phyloP scores from a whole-genome alignment of 768 basidiomycete species.

The Boletellus sp. region DNA sequence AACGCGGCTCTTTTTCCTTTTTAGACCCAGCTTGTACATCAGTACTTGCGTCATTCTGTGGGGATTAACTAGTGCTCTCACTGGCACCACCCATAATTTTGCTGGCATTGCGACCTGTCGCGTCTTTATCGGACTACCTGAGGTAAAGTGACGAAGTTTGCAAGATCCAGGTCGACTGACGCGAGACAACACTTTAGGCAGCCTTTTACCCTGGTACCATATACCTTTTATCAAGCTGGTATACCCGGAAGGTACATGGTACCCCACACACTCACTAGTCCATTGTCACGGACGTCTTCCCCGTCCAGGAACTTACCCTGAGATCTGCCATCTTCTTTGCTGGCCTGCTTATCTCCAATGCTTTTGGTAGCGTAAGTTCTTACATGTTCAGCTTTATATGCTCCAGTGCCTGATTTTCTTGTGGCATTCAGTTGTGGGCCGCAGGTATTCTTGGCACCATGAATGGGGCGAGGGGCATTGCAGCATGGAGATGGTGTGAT shows the following conservation, averaged over 20 bases:
- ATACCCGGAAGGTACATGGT: conserved; percentile 18
- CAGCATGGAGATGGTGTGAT: conserved; percentile 66
- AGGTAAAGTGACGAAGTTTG: conserved; percentile 30
- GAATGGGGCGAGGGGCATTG: no score
- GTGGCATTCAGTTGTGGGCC: no score
- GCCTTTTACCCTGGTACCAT: conserved; percentile 62
- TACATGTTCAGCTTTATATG: background rate
- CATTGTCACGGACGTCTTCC: background rate
- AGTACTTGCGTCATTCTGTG: no score
- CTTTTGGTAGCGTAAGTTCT: conserved; percentile 56
- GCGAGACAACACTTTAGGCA: conserved; percentile 31
- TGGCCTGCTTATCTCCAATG: conserved; percentile 58
- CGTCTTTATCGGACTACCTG: conserved; percentile 61
- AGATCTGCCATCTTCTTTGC: conserved; percentile 58
- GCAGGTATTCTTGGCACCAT: no score
- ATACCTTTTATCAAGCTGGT: no score
- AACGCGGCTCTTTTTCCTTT: background rate
- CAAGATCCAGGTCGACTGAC: background rate
- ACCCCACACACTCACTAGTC: background rate
- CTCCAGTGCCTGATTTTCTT: background rate
- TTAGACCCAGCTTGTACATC: no score
- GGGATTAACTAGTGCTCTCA: conserved; percentile 59
- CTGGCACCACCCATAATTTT: conserved; percentile 57
- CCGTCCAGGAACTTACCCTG: conserved; percentile 56
- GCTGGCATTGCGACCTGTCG: conserved; percentile 55